A percentile compares a stretch with the other conserved stretches of the same genome.
Conservation (phyloP, 352 stramenopile species). For the Globisporangium polare region DNA sequence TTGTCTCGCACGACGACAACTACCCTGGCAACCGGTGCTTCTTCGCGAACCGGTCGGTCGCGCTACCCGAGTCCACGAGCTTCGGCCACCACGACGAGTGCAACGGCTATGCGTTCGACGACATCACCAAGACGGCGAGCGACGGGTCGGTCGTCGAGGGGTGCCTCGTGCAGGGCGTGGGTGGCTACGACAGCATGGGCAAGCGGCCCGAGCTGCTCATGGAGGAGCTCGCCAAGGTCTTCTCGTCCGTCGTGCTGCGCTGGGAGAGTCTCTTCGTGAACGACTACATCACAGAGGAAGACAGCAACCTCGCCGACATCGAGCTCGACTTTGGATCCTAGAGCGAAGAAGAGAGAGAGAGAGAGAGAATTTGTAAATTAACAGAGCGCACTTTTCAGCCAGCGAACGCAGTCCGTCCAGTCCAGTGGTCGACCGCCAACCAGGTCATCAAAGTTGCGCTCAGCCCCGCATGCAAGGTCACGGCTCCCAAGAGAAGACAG, state of each 20-base stretch:
- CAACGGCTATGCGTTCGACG: slow-evolving; percentile 67
- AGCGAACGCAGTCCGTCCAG: too few relatives aligned
- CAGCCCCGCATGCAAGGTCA: too few relatives aligned
- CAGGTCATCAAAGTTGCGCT: not conserved
- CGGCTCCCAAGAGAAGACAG: too few relatives aligned
- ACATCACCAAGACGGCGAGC: slow-evolving; percentile 27
- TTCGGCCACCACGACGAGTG: slow-evolving; percentile 59
- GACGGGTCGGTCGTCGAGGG: slow-evolving; percentile 41
- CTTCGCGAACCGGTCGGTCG: slow-evolving; percentile 47
- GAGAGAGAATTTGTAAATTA: not conserved
- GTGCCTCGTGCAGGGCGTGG: slow-evolving; percentile 48
- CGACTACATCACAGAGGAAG: slow-evolving; percentile 46
- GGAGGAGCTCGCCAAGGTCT: slow-evolving; percentile 54
- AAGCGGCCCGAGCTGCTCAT: slow-evolving; percentile 37
- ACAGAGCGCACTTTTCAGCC: not conserved
- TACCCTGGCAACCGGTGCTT: slow-evolving; percentile 48
- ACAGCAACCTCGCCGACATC: slow-evolving; percentile 33
- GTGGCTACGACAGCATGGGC: slow-evolving; percentile 49
- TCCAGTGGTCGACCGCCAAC: not conserved
- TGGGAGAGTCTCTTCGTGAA: slow-evolving; percentile 74
- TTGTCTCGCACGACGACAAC: slow-evolving; percentile 37
- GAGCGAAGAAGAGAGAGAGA: not conserved
- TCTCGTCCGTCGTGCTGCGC: slow-evolving; percentile 62
- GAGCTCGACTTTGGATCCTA: slow-evolving; percentile 29
- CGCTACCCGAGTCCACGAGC: slow-evolving; percentile 28